These are phyloP conservation scores for Fusarium albidum DNA, from an alignment of 2,329 filamentous ascomycete species.

Conservation along the genomic window DNA sequence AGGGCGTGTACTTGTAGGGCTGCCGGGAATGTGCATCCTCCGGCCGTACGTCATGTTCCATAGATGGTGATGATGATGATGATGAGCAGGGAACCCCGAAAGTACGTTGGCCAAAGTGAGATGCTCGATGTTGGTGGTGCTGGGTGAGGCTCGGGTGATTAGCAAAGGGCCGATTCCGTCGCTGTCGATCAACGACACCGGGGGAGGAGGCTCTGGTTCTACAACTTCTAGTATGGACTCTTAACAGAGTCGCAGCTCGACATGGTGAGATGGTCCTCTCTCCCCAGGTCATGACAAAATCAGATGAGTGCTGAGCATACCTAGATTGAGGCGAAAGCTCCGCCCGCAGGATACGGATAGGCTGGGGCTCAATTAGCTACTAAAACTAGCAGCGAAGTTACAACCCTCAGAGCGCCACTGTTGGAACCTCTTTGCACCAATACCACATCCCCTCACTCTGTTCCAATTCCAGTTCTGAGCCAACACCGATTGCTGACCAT, in stretches of 20 bases:
- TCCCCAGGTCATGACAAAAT: slow-evolving; percentile 9
- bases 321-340: too few relatives aligned
- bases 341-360: slow-evolving; percentile 2
- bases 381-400: not conserved
- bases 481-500: too few relatives aligned
- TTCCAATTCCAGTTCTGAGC: too few relatives aligned
- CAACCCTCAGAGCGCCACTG: too few relatives aligned
- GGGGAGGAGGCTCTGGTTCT: not conserved
- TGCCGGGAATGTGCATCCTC: not conserved
- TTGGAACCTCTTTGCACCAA: too few relatives aligned
- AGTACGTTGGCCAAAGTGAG: not conserved
- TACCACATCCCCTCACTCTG: too few relatives aligned
- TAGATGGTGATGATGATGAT: slow-evolving; percentile 12
- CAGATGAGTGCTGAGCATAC: not conserved
- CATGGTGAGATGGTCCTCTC: not conserved
- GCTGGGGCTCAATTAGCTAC: not conserved
- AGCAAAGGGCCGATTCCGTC: not conserved
- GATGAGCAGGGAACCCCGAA: slow-evolving; percentile 8
- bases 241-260: slow-evolving; percentile 1
- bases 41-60: slow-evolving; percentile 20
- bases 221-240: not conserved
- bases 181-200: not conserved
- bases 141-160: not conserved
- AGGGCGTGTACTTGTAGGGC: slow-evolving; percentile 35
- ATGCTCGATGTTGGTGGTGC: not conserved